These are phyloP conservation scores for Tricharina praecox DNA, from an alignment of 495 filamentous ascomycete genomes.

Conservation along the genomic window DNA sequence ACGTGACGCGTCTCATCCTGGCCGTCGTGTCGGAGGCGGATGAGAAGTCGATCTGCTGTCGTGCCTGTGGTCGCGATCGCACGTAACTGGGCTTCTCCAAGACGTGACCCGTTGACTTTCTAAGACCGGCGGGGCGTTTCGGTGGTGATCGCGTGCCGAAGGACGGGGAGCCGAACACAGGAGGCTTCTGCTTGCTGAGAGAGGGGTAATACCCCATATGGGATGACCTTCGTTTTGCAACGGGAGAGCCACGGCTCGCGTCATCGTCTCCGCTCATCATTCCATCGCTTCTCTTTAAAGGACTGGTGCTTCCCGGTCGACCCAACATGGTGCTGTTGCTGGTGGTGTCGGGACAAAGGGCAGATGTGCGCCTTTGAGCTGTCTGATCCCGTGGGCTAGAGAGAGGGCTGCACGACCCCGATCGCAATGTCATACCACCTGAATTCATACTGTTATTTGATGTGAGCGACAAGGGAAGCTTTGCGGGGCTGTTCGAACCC, in stretches of 20 bases:
- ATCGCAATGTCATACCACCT: conserved; percentile 22
- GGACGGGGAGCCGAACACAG: conserved; percentile 12
- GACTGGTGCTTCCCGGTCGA: conserved; percentile 38
- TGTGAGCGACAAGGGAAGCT: conserved; percentile 21
- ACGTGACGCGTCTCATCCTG: conserved; percentile 48
- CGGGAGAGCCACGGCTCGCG: conserved; percentile 53
- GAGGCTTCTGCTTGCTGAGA: conserved; percentile 33
- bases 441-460: conserved; percentile 24
- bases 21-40: conserved; percentile 32
- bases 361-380: conserved; percentile 3
- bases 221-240: conserved; percentile 33
- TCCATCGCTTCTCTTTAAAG: conserved; percentile 79
- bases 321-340: too few relatives aligned
- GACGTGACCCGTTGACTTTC: conserved; percentile 13
- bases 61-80: conserved; percentile 29
- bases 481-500: conserved; percentile 12
- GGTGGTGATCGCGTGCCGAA: conserved; percentile 6
- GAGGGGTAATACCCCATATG: conserved; percentile 27
- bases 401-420: conserved; percentile 21
- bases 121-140: conserved; percentile 9
- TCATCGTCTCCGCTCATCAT: conserved; percentile 70
- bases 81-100: conserved; percentile 25
- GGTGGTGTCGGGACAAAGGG: background rate
- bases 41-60: conserved; percentile 30
- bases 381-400: conserved; percentile 20